Conservation (phyloP, 352 stramenopile genomes). For the Peronospora destructor region DNA sequence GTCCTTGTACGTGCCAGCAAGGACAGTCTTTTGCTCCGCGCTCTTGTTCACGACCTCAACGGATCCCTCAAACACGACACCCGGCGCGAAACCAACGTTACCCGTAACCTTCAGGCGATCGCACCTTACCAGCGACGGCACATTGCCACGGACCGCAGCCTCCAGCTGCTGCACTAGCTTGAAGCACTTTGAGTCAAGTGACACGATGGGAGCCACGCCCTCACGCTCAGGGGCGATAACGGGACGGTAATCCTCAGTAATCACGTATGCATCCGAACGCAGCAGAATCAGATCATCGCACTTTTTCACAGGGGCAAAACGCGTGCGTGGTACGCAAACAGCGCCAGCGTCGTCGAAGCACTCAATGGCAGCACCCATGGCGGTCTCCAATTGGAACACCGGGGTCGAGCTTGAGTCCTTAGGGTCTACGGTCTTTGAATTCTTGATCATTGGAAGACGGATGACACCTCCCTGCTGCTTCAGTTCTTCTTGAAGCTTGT, state of each 20-base stretch:
- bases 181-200: constrained; percentile 96
- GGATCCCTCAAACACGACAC: constrained; percentile 88
- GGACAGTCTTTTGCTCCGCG: constrained; percentile 93
- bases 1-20: constrained; percentile 90
- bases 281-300: constrained; percentile 87
- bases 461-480: constrained; percentile 76
- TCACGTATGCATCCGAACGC: constrained; percentile 96
- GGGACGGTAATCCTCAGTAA: constrained; percentile 92
- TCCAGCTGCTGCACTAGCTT: constrained; percentile 97
- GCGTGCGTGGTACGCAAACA: constrained; percentile 83
- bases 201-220: constrained; percentile 91
- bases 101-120: constrained; percentile 94
- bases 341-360: constrained; percentile 82
- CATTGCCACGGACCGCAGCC: constrained; percentile 86
- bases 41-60: constrained; percentile 94
- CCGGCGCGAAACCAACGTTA: constrained; percentile 89
- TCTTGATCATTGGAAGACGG: constrained; percentile 84
- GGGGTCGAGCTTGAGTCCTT: constrained; percentile 79
- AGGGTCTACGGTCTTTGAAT: constrained; percentile 82
- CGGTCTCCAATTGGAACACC: constrained; percentile 84
- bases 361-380: constrained; percentile 84
- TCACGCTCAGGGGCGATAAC: constrained; percentile 93
- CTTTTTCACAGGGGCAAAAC: constrained; percentile 87
- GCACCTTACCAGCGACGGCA: constrained; percentile 94
- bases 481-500: constrained; percentile 80